Evolutionary conservation across 2,329 filamentous ascomycete species (phyloP).

Genomic region (Hirsutella thompsonii): DNA sequence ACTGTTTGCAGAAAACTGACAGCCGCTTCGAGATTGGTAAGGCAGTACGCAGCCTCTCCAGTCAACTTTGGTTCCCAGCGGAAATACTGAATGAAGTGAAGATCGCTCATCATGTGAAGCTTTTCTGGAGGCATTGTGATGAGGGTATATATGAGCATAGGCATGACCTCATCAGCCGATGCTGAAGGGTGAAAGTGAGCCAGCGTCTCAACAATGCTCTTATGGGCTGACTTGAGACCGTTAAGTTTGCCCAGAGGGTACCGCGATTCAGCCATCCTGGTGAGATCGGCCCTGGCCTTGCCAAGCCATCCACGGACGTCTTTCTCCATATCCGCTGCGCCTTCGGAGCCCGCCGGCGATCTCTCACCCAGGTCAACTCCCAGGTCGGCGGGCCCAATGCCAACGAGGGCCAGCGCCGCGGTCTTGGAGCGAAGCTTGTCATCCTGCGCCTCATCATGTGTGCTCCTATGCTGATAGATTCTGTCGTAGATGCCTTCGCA

Average conservation of each 20-base stretch:
- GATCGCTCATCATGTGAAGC: constrained; percentile 83
- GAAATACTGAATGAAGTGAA: constrained; percentile 90
- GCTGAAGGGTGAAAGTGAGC: constrained; percentile 61
- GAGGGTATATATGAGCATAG: constrained; percentile 89
- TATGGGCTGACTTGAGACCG: constrained; percentile 77
- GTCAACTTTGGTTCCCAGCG: constrained; percentile 75
- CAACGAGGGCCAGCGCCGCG: constrained; percentile 78
- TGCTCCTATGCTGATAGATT: constrained; percentile 83
- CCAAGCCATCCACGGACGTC: constrained; percentile 64
- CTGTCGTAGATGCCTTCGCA: constrained; percentile 78
- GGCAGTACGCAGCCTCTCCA: constrained; percentile 88
- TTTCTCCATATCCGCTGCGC: constrained; percentile 44
- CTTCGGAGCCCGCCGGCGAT: constrained; percentile 40
- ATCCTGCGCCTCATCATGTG: constrained; percentile 88
- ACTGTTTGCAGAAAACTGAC: constrained; percentile 93
- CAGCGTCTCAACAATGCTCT: constrained; percentile 82
- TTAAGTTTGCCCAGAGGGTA: constrained; percentile 88
- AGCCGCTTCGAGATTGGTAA: constrained; percentile 90
- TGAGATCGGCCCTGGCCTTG: constrained; percentile 54
- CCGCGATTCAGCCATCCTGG: constrained; percentile 72
- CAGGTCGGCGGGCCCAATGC: constrained; percentile 76
- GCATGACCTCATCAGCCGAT: constrained; percentile 93
- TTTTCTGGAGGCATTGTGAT: constrained; percentile 81
- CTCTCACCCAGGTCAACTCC: constrained; percentile 59
- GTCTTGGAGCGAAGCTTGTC: constrained; percentile 92